Evolutionary conservation across 768 basidiomycete genomes (phyloP), one percentile per base, ranked within the genome.

Genomic region (Russula vinacea): DNA sequence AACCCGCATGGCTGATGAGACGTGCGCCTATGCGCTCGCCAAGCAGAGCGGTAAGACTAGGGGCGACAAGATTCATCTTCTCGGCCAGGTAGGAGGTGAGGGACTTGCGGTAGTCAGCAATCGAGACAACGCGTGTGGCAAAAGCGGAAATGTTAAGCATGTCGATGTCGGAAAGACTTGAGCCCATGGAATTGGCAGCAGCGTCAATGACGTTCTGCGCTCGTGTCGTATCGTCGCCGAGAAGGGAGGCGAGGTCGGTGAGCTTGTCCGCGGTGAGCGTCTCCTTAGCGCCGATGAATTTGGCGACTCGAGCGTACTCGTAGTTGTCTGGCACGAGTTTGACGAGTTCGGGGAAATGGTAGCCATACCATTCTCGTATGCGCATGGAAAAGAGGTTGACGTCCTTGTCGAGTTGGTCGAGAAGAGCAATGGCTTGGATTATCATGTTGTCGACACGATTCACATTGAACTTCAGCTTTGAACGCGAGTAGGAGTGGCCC

Each of bases 371-470:
- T 75, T 98, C 96, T 71, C 96, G 83, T 56, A 97, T 87, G 39
- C 96, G 91, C 96, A 98, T 98, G 22, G 94, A 90, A 75, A 98
- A 98, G 35, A 95, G 86, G 80, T 98, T 98, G 76, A 98, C 94
- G 75, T 98, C 96, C 81, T 98, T 98, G 84, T 98, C 96, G 72
- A 98, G 89, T 72, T 98, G 95, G 78, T 98, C 96, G 71, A 97
- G 90, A 62, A 98, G 87, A 5, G 95, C 92, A 74, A 98, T 98
- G 64, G 96, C 96, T 77, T 98, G 96, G 70, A 98, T 98, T 78
- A 98, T 98, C 96, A 98, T 98, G 82, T 98, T 97, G 78, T 97
- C 94, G 62, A 92, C 85, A 58, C 92, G 83, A 81, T 95, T 95
- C 60, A 94, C 92, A 76, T 94, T 95, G 84, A 94, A 98, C 78